Percentiles rank a stretch among this genome's conserved stretches.
Conservation (phyloP, 75 land plant species). For the Pinus taeda region DNA sequence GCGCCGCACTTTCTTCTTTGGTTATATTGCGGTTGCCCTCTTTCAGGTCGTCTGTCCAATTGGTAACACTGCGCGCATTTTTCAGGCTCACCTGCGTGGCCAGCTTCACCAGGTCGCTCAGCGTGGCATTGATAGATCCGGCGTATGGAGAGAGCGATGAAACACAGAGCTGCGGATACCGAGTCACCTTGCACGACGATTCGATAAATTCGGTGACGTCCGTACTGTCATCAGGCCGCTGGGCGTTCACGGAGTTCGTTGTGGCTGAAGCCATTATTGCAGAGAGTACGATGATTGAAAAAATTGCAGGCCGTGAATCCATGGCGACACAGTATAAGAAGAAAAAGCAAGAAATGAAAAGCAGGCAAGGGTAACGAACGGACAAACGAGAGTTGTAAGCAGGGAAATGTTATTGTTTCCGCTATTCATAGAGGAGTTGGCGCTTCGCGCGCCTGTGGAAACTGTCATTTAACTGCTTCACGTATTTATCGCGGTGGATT, state of each 20-base stretch:
- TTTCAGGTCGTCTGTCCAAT: neutral
- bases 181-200: slow-evolving; percentile 21
- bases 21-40: no score
- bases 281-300: neutral
- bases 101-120: slow-evolving; percentile 6
- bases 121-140: neutral
- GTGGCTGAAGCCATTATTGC: neutral
- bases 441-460: no score
- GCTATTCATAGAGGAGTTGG: no score
- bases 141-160: slow-evolving; percentile 25
- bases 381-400: no score
- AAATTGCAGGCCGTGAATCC: neutral
- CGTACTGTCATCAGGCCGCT: neutral
- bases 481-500: no score
- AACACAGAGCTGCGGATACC: slow-evolving; percentile 30
- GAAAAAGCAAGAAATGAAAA: no score
- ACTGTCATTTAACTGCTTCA: no score
- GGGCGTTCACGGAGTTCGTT: neutral
- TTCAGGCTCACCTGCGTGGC: slow-evolving; percentile 18
- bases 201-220: slow-evolving; percentile 17
- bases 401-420: no score
- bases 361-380: no score
- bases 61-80: neutral
- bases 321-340: neutral
- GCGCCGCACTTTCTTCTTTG: slow-evolving; percentile 7